Evolutionary conservation across 2,329 filamentous ascomycete genomes (phyloP).

Genomic region (Pezicula neosporulosa): DNA sequence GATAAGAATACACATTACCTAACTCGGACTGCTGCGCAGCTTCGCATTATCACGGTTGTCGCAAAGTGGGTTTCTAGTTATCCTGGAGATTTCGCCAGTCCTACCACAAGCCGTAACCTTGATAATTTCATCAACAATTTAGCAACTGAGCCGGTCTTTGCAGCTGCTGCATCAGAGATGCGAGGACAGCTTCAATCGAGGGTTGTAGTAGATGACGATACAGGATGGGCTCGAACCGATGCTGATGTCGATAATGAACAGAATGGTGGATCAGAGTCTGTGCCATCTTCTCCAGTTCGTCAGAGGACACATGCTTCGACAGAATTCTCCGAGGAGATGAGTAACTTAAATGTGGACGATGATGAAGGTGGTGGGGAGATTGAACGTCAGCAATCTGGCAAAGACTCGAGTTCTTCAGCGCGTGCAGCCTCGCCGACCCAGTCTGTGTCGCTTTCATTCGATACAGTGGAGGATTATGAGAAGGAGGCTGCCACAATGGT

Average conservation of each 20-base stretch:
- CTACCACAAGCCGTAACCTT: conserved; percentile 67
- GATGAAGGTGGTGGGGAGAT: conserved; percentile 18
- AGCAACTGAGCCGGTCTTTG: conserved; percentile 76
- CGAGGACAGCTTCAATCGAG: conserved; percentile 68
- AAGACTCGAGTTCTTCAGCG: conserved; percentile 18
- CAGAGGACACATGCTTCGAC: conserved; percentile 9
- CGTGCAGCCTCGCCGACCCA: conserved; percentile 17
- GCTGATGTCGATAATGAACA: conserved; percentile 40
- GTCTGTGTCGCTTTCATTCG: conserved; percentile 39
- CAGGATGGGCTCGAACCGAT: conserved; percentile 86
- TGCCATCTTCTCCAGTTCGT: conserved; percentile 16
- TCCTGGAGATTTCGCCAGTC: conserved; percentile 86
- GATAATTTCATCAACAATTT: conserved; percentile 73
- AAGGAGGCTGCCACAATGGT: conserved; percentile 70
- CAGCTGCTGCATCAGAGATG: conserved; percentile 83
- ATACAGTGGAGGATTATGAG: conserved; percentile 76
- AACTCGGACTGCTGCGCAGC: conserved; percentile 74
- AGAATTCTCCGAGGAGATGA: conserved; percentile 17
- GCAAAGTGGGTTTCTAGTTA: conserved; percentile 89
- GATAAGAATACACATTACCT: conserved; percentile 67
- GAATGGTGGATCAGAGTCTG: conserved; percentile 12
- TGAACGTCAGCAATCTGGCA: conserved; percentile 19
- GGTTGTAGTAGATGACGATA: conserved; percentile 84
- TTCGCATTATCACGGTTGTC: conserved; percentile 79
- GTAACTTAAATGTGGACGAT: conserved; percentile 8